A percentile compares a stretch with the other conserved stretches of the same genome.
Conservation (phyloP, 2,329 filamentous ascomycete species). For the Monilinia laxa region DNA sequence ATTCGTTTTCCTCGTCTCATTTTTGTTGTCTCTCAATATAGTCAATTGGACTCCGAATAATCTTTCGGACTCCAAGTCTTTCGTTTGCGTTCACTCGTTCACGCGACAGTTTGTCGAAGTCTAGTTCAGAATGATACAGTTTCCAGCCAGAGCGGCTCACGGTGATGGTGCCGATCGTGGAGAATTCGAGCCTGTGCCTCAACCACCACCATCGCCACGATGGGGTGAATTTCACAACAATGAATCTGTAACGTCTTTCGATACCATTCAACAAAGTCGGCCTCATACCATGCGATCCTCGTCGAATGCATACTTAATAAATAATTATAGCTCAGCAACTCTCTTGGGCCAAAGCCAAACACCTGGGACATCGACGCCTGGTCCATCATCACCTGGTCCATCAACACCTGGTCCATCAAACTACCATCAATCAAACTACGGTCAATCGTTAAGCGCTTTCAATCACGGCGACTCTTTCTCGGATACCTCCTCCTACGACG, state of each 20-base stretch:
- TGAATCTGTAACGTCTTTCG: constrained; percentile 10
- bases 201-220: constrained; percentile 6
- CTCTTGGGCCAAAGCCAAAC: background rate
- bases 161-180: constrained; percentile 12
- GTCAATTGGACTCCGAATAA: constrained; percentile 2
- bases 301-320: constrained; percentile 8
- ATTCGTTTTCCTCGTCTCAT: constrained; percentile 15
- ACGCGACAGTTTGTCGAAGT: background rate
- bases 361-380: constrained; percentile 6
- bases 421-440: background rate
- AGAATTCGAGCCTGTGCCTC: constrained; percentile 17
- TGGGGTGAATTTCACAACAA: constrained; percentile 6
- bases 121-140: constrained; percentile 18
- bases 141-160: constrained; percentile 15
- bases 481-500: constrained; percentile 17
- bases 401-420: background rate
- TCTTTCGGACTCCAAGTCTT: background rate
- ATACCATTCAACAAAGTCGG: constrained; percentile 5
- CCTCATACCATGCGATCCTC: constrained; percentile 5
- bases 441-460: background rate
- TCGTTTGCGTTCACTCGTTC: background rate
- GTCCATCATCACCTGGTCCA: background rate
- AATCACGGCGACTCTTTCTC: constrained; percentile 18
- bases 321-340: constrained; percentile 19
- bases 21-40: background rate